phyloP scores from a whole-genome alignment of 1,139 yeast genomes.

The Pichia sp. region DNA sequence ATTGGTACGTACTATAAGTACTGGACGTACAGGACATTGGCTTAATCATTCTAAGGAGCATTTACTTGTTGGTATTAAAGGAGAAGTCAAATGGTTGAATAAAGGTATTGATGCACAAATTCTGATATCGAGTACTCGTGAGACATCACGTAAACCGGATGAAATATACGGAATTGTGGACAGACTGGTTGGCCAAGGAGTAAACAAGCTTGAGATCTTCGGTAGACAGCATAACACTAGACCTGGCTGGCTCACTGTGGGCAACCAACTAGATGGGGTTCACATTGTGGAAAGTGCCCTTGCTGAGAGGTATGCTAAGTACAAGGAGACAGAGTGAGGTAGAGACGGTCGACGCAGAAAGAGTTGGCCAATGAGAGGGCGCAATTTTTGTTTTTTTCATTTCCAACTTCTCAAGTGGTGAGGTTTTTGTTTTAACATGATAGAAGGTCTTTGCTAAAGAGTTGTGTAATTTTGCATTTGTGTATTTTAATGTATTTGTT shows the following conservation, averaged over 20 bases:
- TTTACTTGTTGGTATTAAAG: conserved; percentile 71
- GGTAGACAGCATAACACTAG: conserved; percentile 82
- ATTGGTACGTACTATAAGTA: conserved; percentile 77
- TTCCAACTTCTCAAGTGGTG: background rate
- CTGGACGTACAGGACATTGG: conserved; percentile 98
- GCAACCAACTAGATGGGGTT: conserved; percentile 63
- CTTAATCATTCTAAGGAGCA: conserved; percentile 92
- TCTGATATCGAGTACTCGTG: conserved; percentile 77
- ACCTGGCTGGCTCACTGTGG: conserved; percentile 87
- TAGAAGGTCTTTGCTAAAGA: background rate
- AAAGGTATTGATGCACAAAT: conserved; percentile 64
- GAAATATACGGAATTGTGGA: conserved; percentile 83
- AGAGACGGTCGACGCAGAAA: background rate
- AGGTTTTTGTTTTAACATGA: background rate
- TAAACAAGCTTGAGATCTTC: conserved; percentile 79
- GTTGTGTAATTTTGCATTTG: background rate
- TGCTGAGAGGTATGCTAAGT: background rate
- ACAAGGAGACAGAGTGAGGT: background rate
- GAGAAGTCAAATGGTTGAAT: conserved; percentile 69
- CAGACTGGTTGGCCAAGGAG: conserved; percentile 46
- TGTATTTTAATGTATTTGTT: background rate
- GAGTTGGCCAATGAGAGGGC: background rate
- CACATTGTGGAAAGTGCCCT: conserved; percentile 1
- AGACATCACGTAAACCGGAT: conserved; percentile 87
- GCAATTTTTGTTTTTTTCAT: background rate